Evolutionary conservation across 164 flowering plant genomes (phyloP).

Genomic region (Houttuynia cordata): DNA sequence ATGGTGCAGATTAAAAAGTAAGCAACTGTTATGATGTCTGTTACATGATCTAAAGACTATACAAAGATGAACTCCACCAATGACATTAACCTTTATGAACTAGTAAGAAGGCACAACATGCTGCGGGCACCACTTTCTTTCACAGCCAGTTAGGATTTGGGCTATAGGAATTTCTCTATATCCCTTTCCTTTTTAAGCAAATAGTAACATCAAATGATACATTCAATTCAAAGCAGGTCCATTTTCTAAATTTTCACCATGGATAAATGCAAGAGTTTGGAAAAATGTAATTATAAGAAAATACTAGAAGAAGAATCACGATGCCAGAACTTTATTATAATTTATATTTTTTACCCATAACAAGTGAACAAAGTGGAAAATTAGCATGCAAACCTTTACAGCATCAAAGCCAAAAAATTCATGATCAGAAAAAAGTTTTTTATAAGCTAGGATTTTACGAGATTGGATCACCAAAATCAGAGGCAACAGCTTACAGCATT

Average conservation of each 20-base stretch:
- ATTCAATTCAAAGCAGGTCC: no score
- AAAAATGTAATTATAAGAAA: no score
- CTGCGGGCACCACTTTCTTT: neutral
- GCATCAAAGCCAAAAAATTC: conserved; percentile 52
- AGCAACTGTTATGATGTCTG: neutral
- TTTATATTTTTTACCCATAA: neutral
- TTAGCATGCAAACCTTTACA: conserved; percentile 40
- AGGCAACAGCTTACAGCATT: conserved; percentile 34
- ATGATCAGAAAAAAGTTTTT: conserved; percentile 35
- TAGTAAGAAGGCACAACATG: neutral
- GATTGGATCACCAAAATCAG: conserved; percentile 50
- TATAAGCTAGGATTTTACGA: conserved; percentile 22
- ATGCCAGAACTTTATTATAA: no score
- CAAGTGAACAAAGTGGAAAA: neutral
- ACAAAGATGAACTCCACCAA: neutral
- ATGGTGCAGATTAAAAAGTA: neutral
- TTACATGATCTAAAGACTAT: no score
- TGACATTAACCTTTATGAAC: neutral
- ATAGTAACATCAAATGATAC: no score
- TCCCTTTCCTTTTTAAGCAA: neutral
- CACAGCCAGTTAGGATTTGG: neutral
- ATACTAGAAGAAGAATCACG: no score
- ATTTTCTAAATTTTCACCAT: no score
- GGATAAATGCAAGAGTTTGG: no score
- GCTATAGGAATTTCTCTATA: neutral